Evolutionary conservation across 2,329 filamentous ascomycete species (phyloP), one percentile per base, ranked within the genome.

Genomic region (Xylariales sp.): DNA sequence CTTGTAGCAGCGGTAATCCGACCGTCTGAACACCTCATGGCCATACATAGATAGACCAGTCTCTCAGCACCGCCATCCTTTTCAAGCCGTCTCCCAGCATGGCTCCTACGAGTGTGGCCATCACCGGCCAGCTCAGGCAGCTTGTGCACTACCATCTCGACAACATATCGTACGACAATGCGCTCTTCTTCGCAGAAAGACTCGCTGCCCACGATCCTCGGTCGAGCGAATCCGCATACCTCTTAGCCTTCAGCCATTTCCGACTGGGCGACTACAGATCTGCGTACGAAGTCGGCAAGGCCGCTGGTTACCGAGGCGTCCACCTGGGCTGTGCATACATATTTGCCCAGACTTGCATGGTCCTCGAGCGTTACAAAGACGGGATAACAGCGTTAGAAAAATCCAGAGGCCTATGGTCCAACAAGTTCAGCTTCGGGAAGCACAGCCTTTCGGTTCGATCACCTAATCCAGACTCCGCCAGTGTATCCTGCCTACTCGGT

Each of bases 321-420:
- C 87, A 97, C 64, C 59, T 95, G 19, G 90, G 90, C 21, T 96
- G 91, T 64, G 80, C 87, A 14, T 97, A 91, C 66, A 76, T 96
- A 33, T 95, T 90, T 69, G 91, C 91, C 39, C 89, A 95, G 58
- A 81, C 89, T 28, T 97, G 88, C 57, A 67, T 96, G 46, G 79
- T 80, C 32, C 68, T 97, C 43, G 88, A 87, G 45, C 80, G 81
- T 48, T 83, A 84, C 60, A 81, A 84, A 46, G 88, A 95, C 53
- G 93, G 93, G 19, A 84, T 91, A 41, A 73, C 77, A 9, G 88
- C 88, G 5, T 66, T 98, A 56, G 93, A 98, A 54, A 90, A 88
- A 60, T 81, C 85, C 34, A 84, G 80, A 59, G 68, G 71, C n/a
- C 65, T 82, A 16, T 97, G 93, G 90, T 67, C 71, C 33, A 78